Evolutionary conservation across 352 stramenopile species (phyloP).

Genomic region (Globisporangium iwayamae): DNA sequence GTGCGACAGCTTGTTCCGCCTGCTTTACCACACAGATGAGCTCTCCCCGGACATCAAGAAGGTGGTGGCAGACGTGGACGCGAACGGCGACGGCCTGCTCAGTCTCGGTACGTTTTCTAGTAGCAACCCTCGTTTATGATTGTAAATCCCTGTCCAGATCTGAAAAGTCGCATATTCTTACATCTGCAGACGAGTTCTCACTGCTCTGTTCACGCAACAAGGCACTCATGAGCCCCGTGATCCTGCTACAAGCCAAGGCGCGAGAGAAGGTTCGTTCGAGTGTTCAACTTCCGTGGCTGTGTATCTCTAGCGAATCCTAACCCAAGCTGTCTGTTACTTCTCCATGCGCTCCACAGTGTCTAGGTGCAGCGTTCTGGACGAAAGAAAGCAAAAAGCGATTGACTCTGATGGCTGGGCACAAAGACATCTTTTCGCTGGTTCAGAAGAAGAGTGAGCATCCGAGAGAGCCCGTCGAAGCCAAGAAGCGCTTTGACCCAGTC

Average conservation of each 20-base stretch:
- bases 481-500: slow-evolving; percentile 6
- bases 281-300: neutral
- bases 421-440: slow-evolving; percentile 28
- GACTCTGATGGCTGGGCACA: slow-evolving; percentile 19
- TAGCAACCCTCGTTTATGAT: too few relatives aligned
- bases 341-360: slow-evolving; percentile 21
- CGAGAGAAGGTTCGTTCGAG: slow-evolving; percentile 21
- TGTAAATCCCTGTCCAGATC: too few relatives aligned
- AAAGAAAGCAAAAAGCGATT: slow-evolving; percentile 31
- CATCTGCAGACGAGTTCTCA: slow-evolving; percentile 34
- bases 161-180: neutral
- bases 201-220: slow-evolving; percentile 34
- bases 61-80: slow-evolving; percentile 31
- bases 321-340: neutral
- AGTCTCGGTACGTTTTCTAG: slow-evolving; percentile 19
- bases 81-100: slow-evolving; percentile 28
- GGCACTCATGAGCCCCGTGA: slow-evolving; percentile 37
- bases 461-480: slow-evolving; percentile 4
- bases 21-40: slow-evolving; percentile 45
- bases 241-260: slow-evolving; percentile 28
- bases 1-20: slow-evolving; percentile 47
- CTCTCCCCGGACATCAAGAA: slow-evolving; percentile 31
- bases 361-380: slow-evolving; percentile 33
- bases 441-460: slow-evolving; percentile 11
- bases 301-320: neutral